Percentiles rank a stretch among this genome's conserved stretches.
These are phyloP conservation scores for Coffea humblotiana DNA, from an alignment of 305 asterid species.

Conservation along the genomic window DNA sequence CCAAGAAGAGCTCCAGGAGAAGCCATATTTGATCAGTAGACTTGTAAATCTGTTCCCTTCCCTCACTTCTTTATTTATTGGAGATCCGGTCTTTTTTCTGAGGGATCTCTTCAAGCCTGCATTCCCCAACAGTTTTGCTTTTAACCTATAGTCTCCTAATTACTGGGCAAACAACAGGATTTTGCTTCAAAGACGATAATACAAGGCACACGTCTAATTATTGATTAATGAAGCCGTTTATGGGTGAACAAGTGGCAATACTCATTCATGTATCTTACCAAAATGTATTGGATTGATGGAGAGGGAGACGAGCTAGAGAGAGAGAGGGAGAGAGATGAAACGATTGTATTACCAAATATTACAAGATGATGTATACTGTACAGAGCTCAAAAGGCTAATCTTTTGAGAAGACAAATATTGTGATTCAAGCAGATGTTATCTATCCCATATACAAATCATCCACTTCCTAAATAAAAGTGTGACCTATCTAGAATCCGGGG, in stretches of 20 bases:
- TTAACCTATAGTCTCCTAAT: neutral
- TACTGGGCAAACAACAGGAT: neutral
- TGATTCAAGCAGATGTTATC: slow-evolving; percentile 2
- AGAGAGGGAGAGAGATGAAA: neutral
- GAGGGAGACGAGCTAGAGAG: neutral
- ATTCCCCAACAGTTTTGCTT: neutral
- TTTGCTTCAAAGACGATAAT: neutral
- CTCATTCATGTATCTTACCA: neutral
- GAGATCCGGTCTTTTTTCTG: too few species aligned
- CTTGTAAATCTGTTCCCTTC: neutral
- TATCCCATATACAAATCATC: slow-evolving; percentile 8
- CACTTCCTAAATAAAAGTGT: slow-evolving; percentile 4
- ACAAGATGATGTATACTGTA: neutral
- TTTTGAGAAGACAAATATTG: slow-evolving; percentile 10
- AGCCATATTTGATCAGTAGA: neutral
- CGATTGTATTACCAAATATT: neutral
- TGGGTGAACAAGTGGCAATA: neutral
- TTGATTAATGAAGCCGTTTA: neutral
- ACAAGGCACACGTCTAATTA: neutral
- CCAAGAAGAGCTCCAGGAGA: neutral
- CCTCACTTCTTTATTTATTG: too few species aligned
- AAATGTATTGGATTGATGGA: neutral
- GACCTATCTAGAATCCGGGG: slow-evolving; percentile 5
- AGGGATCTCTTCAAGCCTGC: neutral
- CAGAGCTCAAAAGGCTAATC: slow-evolving; percentile 10